These are phyloP conservation scores for Pelagophyceae sp. DNA, from an alignment of 352 stramenopile genomes.

Conservation along the genomic window DNA sequence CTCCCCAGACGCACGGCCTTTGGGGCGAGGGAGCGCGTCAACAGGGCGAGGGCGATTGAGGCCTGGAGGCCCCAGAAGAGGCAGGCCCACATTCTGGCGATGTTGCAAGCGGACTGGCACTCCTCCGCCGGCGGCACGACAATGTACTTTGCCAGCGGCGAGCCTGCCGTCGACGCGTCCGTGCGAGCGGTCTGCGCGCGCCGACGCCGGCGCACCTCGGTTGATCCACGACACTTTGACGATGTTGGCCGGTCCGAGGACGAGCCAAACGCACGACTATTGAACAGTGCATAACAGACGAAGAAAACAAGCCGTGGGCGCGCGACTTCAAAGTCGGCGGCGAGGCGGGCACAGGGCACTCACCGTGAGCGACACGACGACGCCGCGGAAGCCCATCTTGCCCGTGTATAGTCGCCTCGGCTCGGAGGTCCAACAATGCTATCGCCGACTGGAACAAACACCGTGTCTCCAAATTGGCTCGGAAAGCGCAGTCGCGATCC, in stretches of 20 bases:
- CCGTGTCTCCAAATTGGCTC: too few relatives aligned
- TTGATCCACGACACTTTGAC: background rate
- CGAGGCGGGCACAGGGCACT: background rate
- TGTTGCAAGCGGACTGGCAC: conserved; percentile 13
- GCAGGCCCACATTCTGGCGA: conserved; percentile 15
- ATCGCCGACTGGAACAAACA: too few relatives aligned
- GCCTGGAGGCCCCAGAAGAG: conserved; percentile 19
- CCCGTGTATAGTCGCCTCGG: too few relatives aligned
- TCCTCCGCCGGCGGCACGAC: conserved; percentile 16
- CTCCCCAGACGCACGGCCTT: background rate
- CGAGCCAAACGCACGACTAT: too few relatives aligned
- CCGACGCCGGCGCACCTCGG: too few relatives aligned
- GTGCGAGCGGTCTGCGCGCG: too few relatives aligned
- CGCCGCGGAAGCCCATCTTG: background rate
- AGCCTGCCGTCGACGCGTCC: background rate
- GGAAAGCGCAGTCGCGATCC: too few relatives aligned
- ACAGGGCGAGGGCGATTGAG: background rate
- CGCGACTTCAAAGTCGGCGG: background rate
- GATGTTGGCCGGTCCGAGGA: background rate
- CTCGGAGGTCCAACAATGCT: too few relatives aligned
- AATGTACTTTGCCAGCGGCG: conserved; percentile 6
- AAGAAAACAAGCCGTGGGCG: too few relatives aligned
- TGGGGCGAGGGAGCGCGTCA: background rate
- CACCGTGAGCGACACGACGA: background rate
- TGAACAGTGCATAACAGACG: too few relatives aligned